These are phyloP conservation scores for Talaromyces sp. DNA, from an alignment of 2,329 filamentous ascomycete genomes.

Conservation along the genomic window DNA sequence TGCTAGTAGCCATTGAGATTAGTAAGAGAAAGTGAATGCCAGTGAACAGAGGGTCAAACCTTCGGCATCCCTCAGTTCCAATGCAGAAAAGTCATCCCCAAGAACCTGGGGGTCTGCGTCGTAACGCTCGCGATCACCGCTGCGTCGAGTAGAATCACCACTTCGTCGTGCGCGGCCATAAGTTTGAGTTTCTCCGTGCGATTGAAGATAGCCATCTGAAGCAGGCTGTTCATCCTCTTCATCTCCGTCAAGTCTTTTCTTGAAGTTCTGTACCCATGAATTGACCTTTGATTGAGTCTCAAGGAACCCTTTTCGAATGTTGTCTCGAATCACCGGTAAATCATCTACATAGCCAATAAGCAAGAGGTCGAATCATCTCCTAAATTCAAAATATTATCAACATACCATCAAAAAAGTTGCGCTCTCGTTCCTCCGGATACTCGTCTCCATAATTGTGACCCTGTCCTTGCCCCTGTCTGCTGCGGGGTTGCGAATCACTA, in stretches of 20 bases:
- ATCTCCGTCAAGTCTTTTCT: constrained; percentile 90
- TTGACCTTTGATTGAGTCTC: constrained; percentile 94
- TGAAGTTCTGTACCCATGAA: constrained; percentile 83
- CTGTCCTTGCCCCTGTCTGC: constrained; percentile 33
- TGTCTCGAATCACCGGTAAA: constrained; percentile 86
- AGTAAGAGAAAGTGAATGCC: too few relatives aligned
- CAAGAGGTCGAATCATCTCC: neutral
- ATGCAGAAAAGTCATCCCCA: constrained; percentile 76
- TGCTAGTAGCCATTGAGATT: constrained; percentile 34
- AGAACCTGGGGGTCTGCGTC: constrained; percentile 91
- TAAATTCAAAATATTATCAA: neutral
- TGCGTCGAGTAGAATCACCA: constrained; percentile 64
- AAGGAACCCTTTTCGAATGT: constrained; percentile 87
- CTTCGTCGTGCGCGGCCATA: constrained; percentile 55
- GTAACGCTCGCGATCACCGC: constrained; percentile 85
- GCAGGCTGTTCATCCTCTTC: constrained; percentile 61
- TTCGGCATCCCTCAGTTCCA: constrained; percentile 62
- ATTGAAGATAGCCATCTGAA: constrained; percentile 37
- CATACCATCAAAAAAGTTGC: constrained; percentile 79
- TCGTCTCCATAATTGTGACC: constrained; percentile 55
- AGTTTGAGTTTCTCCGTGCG: constrained; percentile 29
- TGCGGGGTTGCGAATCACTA: constrained; percentile 46
- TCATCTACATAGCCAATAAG: constrained; percentile 60
- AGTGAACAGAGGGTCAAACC: constrained; percentile 31
- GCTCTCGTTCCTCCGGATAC: constrained; percentile 62